phyloP scores from a whole-genome alignment of 805 yeast species.

The Yamadazyma insecticola region DNA sequence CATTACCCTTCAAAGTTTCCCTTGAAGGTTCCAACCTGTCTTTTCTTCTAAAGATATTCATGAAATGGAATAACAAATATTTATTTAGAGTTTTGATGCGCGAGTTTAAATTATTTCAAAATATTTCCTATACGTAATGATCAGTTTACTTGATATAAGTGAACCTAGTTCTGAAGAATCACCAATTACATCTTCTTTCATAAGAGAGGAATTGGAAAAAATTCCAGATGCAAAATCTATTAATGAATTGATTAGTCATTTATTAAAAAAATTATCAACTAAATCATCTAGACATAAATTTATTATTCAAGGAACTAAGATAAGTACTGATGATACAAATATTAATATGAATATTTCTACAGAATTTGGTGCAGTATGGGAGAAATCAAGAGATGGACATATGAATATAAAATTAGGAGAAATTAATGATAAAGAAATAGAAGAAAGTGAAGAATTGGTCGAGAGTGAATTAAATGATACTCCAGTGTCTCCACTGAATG shows the following conservation, averaged over 20 bases:
- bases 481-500: neutral
- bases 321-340: conserved; percentile 19
- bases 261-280: conserved; percentile 32
- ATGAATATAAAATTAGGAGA: conserved; percentile 28
- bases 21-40: too few species aligned
- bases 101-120: too few species aligned
- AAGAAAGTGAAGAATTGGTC: conserved; percentile 3
- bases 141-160: conserved; percentile 1
- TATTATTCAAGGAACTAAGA: conserved; percentile 39
- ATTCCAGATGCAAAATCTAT: too few species aligned
- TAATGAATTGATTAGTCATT: conserved; percentile 20
- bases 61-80: neutral
- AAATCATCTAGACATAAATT: conserved; percentile 56
- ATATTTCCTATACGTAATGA: too few species aligned
- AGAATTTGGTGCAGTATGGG: conserved; percentile 55
- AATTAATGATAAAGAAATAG: neutral
- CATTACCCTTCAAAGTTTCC: too few species aligned
- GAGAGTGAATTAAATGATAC: neutral
- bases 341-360: conserved; percentile 23
- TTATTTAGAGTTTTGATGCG: too few species aligned
- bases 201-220: conserved; percentile 5
- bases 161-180: conserved; percentile 11
- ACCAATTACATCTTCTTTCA: conserved; percentile 15
- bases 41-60: conserved; percentile 4
- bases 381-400: conserved; percentile 50